These are phyloP conservation scores for Lepidium aucheri DNA, from an alignment of 345 rosid genomes.

Conservation along the genomic window DNA sequence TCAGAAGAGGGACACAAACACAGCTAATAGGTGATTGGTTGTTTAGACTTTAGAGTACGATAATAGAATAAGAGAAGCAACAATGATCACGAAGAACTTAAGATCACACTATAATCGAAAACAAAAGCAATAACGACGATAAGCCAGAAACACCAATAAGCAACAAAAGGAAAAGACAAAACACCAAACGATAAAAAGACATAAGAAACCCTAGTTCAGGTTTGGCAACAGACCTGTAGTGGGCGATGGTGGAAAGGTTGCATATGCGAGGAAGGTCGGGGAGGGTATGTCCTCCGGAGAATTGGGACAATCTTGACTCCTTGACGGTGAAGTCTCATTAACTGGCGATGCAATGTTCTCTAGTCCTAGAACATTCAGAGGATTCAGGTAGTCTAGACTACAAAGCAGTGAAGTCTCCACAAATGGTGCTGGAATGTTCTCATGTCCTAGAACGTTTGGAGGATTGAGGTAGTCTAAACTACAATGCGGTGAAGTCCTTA, in stretches of 20 bases:
- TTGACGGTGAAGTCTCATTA: slow-evolving; percentile 15
- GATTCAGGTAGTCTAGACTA: background rate
- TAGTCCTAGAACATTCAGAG: background rate
- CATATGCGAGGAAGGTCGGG: background rate
- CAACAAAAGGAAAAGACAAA: background rate
- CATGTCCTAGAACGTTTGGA: background rate
- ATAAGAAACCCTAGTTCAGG: background rate
- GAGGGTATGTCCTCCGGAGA: background rate
- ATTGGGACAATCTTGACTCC: background rate
- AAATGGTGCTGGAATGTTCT: background rate
- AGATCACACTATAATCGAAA: background rate
- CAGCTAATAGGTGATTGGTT: background rate
- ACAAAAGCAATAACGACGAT: background rate
- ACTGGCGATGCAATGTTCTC: slow-evolving; percentile 16
- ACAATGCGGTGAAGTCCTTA: background rate
- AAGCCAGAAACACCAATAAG: background rate
- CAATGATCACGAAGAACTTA: background rate
- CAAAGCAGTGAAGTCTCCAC: too few species aligned
- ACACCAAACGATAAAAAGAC: background rate
- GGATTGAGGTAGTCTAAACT: background rate
- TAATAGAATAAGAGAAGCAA: background rate
- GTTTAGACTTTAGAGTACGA: background rate
- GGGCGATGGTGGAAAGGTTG: background rate
- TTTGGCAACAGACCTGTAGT: background rate
- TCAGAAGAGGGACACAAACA: too few species aligned